A percentile compares a stretch with the other conserved stretches of the same genome.
These are phyloP conservation scores for Colletotrichum sp. DNA, from an alignment of 2,329 filamentous ascomycete species.

Conservation along the genomic window DNA sequence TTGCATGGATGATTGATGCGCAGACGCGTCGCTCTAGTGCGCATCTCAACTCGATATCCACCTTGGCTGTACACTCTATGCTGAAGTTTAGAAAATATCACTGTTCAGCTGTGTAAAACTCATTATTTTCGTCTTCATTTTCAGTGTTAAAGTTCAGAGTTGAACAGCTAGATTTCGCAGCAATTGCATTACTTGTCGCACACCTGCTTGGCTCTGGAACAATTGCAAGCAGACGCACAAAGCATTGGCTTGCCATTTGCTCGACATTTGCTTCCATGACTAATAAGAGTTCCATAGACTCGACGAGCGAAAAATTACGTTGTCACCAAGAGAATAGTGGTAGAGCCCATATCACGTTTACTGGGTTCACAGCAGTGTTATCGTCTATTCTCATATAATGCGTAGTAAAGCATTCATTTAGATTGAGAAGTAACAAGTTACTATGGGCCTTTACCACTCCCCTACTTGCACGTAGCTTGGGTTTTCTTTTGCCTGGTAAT, in stretches of 20 bases:
- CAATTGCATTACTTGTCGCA: not conserved
- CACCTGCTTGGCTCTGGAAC: not conserved
- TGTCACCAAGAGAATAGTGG: not conserved
- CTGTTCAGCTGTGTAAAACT: rapidly evolving
- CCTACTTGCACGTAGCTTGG: not conserved
- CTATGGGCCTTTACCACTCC: rapidly evolving
- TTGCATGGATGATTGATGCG: not conserved
- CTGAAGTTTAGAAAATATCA: not conserved
- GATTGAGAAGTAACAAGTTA: not conserved
- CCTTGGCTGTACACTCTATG: not conserved
- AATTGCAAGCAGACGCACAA: not conserved
- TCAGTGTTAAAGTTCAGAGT: not conserved
- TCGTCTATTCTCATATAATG: not conserved
- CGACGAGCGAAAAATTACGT: not conserved
- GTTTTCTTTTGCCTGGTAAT: not conserved
- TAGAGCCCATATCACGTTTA: not conserved
- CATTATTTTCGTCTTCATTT: not conserved
- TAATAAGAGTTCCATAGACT: not conserved
- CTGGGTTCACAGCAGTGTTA: not conserved
- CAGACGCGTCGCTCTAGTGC: not conserved
- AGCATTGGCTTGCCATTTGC: not conserved
- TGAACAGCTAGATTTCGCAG: not conserved
- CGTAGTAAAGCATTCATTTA: not conserved
- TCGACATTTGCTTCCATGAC: not conserved
- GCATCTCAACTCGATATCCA: not conserved